Conservation (phyloP, 2,329 filamentous ascomycete species). For the Fusarium sp. region DNA sequence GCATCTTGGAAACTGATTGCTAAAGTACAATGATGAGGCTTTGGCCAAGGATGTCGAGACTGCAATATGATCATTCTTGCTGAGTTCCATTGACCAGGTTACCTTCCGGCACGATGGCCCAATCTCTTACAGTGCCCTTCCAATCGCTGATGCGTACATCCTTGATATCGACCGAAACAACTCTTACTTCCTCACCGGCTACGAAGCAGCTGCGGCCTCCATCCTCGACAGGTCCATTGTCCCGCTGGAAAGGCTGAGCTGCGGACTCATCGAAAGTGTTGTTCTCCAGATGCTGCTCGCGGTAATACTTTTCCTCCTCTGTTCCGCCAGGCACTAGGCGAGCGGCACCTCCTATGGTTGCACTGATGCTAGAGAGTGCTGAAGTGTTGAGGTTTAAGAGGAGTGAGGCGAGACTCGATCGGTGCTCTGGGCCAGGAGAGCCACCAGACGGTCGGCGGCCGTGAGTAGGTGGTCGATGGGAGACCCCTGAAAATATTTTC, state of each 20-base stretch:
- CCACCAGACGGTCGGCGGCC: constrained; percentile 67
- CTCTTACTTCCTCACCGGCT: constrained; percentile 83
- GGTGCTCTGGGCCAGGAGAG: constrained; percentile 71
- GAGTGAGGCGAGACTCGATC: constrained; percentile 82
- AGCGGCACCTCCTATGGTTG: constrained; percentile 92
- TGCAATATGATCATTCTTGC: constrained; percentile 21
- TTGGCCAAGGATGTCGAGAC: not conserved
- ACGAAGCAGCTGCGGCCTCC: constrained; percentile 75
- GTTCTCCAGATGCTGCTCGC: constrained; percentile 85
- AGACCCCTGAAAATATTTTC: constrained; percentile 71
- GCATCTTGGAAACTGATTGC: not conserved
- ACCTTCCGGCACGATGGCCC: constrained; percentile 57
- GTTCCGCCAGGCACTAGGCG: constrained; percentile 76
- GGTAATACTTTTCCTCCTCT: constrained; percentile 87
- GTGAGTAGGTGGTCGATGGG: constrained; percentile 85
- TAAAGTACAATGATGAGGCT: constrained; percentile 12
- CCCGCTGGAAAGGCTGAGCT: constrained; percentile 47
- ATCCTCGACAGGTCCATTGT: constrained; percentile 56
- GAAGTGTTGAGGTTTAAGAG: constrained; percentile 92
- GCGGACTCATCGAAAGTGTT: constrained; percentile 80
- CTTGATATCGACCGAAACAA: constrained; percentile 85
- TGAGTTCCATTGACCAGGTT: constrained; percentile 55
- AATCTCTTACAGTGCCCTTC: constrained; percentile 94
- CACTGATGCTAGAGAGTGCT: constrained; percentile 86
- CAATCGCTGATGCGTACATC: constrained; percentile 92